These are phyloP conservation scores for Lentinula guzmanii DNA, from an alignment of 768 basidiomycete species.

Conservation along the genomic window DNA sequence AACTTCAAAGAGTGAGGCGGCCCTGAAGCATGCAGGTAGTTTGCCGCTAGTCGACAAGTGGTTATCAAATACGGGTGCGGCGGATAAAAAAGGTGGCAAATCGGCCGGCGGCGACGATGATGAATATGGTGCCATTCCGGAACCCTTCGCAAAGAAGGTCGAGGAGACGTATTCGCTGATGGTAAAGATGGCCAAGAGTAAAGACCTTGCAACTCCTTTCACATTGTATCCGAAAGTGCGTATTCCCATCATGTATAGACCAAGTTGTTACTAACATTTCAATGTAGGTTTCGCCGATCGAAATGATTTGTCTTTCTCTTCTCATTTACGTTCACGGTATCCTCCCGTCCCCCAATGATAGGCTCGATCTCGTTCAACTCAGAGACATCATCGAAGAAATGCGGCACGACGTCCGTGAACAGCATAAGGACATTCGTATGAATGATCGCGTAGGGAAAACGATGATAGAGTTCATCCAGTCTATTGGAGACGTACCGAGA, in stretches of 20 bases:
- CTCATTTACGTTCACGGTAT: slow-evolving; percentile 6
- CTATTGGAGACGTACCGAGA: neutral
- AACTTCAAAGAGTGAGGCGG: neutral
- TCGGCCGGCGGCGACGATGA: neutral
- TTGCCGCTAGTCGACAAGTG: slow-evolving; percentile 3
- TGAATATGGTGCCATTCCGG: neutral
- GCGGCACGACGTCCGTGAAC: slow-evolving; percentile 32
- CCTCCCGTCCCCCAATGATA: slow-evolving; percentile 5
- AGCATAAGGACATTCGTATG: slow-evolving; percentile 42
- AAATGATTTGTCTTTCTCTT: slow-evolving; percentile 4
- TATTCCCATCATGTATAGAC: neutral
- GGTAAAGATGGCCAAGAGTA: neutral
- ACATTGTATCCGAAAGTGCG: neutral
- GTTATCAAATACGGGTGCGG: neutral
- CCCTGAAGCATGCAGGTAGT: slow-evolving; percentile 1
- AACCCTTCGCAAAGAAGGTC: neutral
- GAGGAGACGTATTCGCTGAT: slow-evolving; percentile 1
- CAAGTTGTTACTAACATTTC: neutral
- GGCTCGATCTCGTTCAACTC: slow-evolving; percentile 21
- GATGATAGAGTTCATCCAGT: slow-evolving; percentile 31
- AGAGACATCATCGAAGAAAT: slow-evolving; percentile 29
- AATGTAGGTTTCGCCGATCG: slow-evolving; percentile 1
- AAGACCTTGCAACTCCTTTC: neutral
- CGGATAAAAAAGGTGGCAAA: slow-evolving; percentile 1
- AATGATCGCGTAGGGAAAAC: slow-evolving; percentile 32